phyloP scores from a whole-genome alignment of 73 alveolate species.

The Paramecium sexaurelia region DNA sequence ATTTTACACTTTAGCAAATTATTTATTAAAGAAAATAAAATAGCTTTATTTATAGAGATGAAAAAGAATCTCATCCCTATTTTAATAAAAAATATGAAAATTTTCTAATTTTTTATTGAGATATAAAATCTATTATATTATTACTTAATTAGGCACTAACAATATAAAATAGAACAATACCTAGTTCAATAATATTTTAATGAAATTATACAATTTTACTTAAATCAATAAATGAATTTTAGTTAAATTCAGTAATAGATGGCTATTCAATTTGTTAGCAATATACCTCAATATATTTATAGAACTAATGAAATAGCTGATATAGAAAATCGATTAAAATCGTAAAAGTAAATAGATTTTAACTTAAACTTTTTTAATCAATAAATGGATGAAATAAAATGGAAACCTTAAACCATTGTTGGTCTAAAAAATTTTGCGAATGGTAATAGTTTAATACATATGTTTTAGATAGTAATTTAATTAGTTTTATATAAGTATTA shows the following conservation, averaged over 20 bases:
- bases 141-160: not conserved
- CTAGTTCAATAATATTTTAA: not conserved
- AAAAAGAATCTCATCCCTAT: not conserved
- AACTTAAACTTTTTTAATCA: no score
- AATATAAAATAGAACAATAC: not conserved
- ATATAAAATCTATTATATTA: not conserved
- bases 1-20: not conserved
- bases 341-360: no score
- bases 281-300: no score
- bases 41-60: not conserved
- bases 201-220: not conserved
- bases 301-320: no score
- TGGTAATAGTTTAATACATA: not conserved
- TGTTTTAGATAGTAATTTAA: not conserved
- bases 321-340: no score
- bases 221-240: not conserved
- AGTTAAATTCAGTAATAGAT: no score
- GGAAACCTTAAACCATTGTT: not conserved
- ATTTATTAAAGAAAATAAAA: not conserved
- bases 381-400: not conserved
- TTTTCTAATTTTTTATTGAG: not conserved
- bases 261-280: no score
- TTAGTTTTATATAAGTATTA: constrained; percentile 3
- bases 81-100: not conserved
- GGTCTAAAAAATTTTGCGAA: not conserved